Base-by-base conservation (phyloP, 2,329 filamentous ascomycete genomes). In the Sclerotinia spermophila region DNA sequence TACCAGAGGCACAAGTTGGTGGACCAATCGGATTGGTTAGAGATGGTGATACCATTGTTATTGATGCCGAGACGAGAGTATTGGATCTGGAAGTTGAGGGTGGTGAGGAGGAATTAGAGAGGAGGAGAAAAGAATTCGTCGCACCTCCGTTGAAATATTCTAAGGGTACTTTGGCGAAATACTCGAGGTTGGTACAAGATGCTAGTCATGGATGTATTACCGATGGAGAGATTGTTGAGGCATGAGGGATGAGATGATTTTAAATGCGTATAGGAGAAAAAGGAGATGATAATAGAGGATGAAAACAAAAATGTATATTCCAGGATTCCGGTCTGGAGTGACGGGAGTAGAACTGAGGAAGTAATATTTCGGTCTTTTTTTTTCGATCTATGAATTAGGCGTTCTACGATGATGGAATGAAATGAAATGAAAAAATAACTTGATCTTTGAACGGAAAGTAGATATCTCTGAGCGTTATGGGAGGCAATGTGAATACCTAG, bases 151-250 rank as follows among this genome's bases (percentile, higher is more conserved):
- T 86, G 70, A 88, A 88, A 80, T 88, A 88, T 78, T 81, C 79
- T 59, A 86, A 85, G 81, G 87, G 87, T 13, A 87, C 85, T 58
- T 77, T 89, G 71, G 87, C 84, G 77, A 89, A 89, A 81, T 89
- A 89, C 75, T 83, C 85, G 11, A 80, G 75, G 70, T 80, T 83
- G 64, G 86, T 89, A 65, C 81, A 83, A 76, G 84, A 89, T 78
- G 86, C 86, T 55, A 87, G 85, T 76, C 83, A 85, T 73, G 86
- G 86, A 6, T 88, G 86, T 76, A 85, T 89, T 65, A 89, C 86
- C 1, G 86, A 89, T 79, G 81, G 76, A 10, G 76, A 76, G 24
- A 59, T 77, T 44, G 71, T 74, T 44, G 40, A 51, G 58, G 38
- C 58, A 33, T 69, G 30, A 69, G 66, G 24, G 53, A 33, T 10